These are phyloP conservation scores for Fusarium azukiicola DNA, from an alignment of 2,329 filamentous ascomycete species.

Conservation along the genomic window DNA sequence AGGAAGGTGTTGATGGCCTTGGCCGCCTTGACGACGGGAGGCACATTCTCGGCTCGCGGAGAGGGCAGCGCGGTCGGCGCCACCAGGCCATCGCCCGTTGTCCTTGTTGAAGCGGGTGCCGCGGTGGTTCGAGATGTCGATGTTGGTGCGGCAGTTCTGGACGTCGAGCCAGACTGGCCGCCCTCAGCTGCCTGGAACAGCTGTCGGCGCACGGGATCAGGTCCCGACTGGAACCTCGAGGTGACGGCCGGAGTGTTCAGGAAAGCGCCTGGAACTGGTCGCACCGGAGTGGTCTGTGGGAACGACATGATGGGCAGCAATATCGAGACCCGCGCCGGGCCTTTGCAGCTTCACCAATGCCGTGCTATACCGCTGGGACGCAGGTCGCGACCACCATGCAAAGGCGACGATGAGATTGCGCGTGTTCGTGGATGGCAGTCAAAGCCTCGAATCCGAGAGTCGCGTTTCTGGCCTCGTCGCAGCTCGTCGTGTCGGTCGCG, in stretches of 20 bases:
- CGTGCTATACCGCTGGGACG: conserved; percentile 49
- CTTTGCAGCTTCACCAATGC: conserved; percentile 56
- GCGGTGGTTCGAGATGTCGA: conserved; percentile 49
- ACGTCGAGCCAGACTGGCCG: conserved; percentile 42
- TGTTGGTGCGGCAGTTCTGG: conserved; percentile 45
- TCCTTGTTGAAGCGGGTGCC: conserved; percentile 51
- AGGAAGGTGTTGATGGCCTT: conserved; percentile 91
- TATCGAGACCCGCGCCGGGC: conserved; percentile 55
- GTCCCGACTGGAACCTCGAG: conserved; percentile 68
- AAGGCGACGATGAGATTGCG: conserved; percentile 48
- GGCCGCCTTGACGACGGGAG: conserved; percentile 89
- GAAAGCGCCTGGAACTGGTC: conserved; percentile 88
- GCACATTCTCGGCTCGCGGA: conserved; percentile 72
- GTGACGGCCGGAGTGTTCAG: conserved; percentile 85
- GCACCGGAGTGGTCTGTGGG: conserved; percentile 82
- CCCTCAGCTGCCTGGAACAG: conserved; percentile 67
- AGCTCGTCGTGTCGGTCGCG: conserved; percentile 45
- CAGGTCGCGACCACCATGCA: conserved; percentile 58
- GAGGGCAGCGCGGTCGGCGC: conserved; percentile 64
- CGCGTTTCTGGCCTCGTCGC: conserved; percentile 38
- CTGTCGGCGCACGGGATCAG: conserved; percentile 73
- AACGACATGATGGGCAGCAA: conserved; percentile 73
- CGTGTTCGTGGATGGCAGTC: conserved; percentile 37
- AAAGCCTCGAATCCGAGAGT: conserved; percentile 38
- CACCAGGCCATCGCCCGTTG: conserved; percentile 55